These are phyloP conservation scores for Backusella morwellensis DNA, from an alignment of 192 early-diverging fungal genomes.

Conservation along the genomic window DNA sequence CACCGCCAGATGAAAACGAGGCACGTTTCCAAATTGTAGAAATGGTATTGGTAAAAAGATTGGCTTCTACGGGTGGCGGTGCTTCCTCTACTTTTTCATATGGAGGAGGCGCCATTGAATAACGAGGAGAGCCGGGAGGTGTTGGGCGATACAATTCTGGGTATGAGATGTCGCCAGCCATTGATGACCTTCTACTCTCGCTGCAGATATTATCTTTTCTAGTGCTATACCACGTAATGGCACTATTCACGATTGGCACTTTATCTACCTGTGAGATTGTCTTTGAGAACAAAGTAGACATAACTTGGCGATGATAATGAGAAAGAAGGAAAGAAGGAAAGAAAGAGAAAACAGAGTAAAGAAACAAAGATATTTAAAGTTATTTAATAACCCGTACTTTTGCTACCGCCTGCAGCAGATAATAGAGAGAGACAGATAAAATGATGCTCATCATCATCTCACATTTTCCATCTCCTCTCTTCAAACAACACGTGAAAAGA, in stretches of 20 bases:
- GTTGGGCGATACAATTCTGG: slow-evolving; percentile 5
- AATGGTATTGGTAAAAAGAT: background rate
- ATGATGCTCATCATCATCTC: background rate
- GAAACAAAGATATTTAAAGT: background rate
- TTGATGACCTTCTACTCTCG: background rate
- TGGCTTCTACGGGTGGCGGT: background rate
- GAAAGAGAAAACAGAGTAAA: background rate
- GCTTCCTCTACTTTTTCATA: slow-evolving; percentile 7
- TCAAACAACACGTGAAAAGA: background rate
- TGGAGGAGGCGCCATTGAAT: slow-evolving; percentile 17
- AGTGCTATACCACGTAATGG: background rate
- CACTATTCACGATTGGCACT: slow-evolving; percentile 7
- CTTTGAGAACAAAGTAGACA: slow-evolving; percentile 8
- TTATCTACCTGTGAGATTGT: slow-evolving; percentile 9
- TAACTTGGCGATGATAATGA: background rate
- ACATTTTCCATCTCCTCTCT: background rate
- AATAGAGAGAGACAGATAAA: background rate
- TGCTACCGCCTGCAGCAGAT: background rate
- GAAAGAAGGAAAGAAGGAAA: background rate
- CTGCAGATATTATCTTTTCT: background rate
- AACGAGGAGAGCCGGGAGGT: background rate
- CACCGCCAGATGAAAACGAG: slow-evolving; percentile 1
- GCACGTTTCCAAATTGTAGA: slow-evolving; percentile 6
- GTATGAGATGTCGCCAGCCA: background rate
- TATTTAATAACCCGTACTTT: background rate